A percentile compares a stretch with the other conserved stretches of the same genome.
Conservation (phyloP, 2,329 filamentous ascomycete species). For the Monosporascus sp. region DNA sequence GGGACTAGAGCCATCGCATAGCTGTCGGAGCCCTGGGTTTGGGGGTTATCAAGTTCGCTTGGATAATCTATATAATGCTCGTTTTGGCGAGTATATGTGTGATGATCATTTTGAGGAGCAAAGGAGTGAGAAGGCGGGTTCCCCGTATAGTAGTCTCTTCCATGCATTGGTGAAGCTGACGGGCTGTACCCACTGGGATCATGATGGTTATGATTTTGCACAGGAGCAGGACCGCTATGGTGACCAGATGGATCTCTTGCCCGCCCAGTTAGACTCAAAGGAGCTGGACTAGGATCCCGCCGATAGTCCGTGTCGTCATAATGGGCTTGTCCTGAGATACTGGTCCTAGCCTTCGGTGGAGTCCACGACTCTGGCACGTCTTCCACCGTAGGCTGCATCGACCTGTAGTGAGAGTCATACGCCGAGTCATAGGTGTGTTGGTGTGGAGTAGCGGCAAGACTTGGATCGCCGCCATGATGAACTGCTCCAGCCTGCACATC, state of each 20-base stretch:
- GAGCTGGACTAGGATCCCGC: slow-evolving; percentile 36
- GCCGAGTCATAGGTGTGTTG: slow-evolving; percentile 48
- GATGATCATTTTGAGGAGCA: slow-evolving; percentile 15
- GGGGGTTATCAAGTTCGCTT: slow-evolving; percentile 33
- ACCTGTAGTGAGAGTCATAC: slow-evolving; percentile 42
- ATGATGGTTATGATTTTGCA: slow-evolving; percentile 22
- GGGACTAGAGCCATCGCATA: slow-evolving; percentile 47
- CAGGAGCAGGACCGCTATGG: slow-evolving; percentile 19
- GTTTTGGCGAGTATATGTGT: slow-evolving; percentile 22
- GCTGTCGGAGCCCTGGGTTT: slow-evolving; percentile 24
- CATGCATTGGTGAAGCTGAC: slow-evolving; percentile 27
- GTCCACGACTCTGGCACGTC: slow-evolving; percentile 54
- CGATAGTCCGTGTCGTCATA: slow-evolving; percentile 38
- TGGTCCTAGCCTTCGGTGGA: slow-evolving; percentile 22
- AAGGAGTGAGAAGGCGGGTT: slow-evolving; percentile 19
- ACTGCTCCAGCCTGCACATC: slow-evolving; percentile 27
- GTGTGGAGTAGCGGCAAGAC: slow-evolving; percentile 33
- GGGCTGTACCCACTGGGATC: slow-evolving; percentile 24
- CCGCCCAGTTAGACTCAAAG: slow-evolving; percentile 38
- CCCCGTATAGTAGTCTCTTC: slow-evolving; percentile 30
- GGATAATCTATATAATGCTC: slow-evolving; percentile 23
- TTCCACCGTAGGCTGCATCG: slow-evolving; percentile 60
- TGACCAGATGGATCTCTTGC: slow-evolving; percentile 28
- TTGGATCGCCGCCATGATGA: slow-evolving; percentile 29
- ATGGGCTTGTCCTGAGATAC: slow-evolving; percentile 19